These are phyloP conservation scores for Podospora didyma DNA, from an alignment of 495 filamentous ascomycete species.

Conservation along the genomic window DNA sequence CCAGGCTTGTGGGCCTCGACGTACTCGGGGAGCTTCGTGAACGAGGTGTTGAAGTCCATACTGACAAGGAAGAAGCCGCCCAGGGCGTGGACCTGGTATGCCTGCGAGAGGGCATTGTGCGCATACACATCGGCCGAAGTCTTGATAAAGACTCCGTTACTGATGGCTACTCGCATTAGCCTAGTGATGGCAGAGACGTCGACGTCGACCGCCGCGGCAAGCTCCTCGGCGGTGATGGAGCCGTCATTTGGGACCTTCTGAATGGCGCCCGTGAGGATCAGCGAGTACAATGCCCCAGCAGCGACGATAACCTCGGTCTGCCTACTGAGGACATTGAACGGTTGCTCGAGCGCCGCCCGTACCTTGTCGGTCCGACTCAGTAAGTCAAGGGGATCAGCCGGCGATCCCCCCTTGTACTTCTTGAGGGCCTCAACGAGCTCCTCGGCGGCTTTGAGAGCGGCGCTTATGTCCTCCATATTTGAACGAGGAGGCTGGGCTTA, in stretches of 20 bases:
- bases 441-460: constrained; percentile 21
- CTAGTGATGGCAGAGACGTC: constrained; percentile 24
- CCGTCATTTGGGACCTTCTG: constrained; percentile 22
- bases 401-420: constrained; percentile 8
- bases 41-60: constrained; percentile 19
- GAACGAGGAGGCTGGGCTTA: neutral
- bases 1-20: constrained; percentile 24
- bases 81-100: constrained; percentile 7
- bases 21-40: constrained; percentile 23
- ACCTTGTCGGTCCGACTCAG: constrained; percentile 18
- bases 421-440: constrained; percentile 25
- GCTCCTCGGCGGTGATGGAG: constrained; percentile 19
- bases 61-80: constrained; percentile 16
- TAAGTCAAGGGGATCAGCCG: constrained; percentile 16
- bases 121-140: constrained; percentile 19
- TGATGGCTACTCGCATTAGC: constrained; percentile 20
- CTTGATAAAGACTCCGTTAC: constrained; percentile 24
- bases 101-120: constrained; percentile 19
- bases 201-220: constrained; percentile 19
- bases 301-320: constrained; percentile 14
- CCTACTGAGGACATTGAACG: constrained; percentile 19
- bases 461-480: constrained; percentile 13
- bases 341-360: constrained; percentile 16
- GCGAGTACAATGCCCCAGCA: constrained; percentile 17
- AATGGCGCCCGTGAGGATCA: constrained; percentile 19